Percentiles rank a stretch among this genome's conserved stretches.
phyloP scores from a whole-genome alignment of 2,329 filamentous ascomycete species.

The Cercospora citrullina region DNA sequence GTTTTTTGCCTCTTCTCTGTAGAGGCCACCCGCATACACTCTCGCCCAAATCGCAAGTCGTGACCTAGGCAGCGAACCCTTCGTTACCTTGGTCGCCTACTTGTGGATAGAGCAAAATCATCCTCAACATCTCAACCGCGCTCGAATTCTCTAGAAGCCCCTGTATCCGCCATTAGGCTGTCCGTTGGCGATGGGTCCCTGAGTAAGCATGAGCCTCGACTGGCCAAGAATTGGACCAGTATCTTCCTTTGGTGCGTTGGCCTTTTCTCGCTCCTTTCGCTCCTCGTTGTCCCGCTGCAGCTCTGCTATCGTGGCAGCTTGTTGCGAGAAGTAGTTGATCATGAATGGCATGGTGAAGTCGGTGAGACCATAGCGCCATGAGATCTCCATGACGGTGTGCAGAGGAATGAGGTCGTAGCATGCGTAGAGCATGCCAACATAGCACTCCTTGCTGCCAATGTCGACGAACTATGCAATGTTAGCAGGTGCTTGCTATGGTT shows the following conservation, averaged over 20 bases:
- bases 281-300: slow-evolving; percentile 97
- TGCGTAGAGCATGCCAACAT: slow-evolving; percentile 98
- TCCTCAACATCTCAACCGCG: neutral
- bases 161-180: slow-evolving; percentile 58
- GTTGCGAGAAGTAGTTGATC: slow-evolving; percentile 95
- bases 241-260: slow-evolving; percentile 81
- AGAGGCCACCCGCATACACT: neutral
- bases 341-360: slow-evolving; percentile 99
- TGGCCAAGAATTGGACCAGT: slow-evolving; percentile 90
- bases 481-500: slow-evolving; percentile 31
- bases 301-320: slow-evolving; percentile 77
- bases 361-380: slow-evolving; percentile 89
- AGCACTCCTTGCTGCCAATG: slow-evolving; percentile 98
- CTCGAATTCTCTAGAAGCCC: slow-evolving; percentile 10
- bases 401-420: slow-evolving; percentile 97
- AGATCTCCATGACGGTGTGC: slow-evolving; percentile 90
- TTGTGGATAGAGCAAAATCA: neutral
- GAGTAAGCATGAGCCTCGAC: slow-evolving; percentile 90
- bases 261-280: slow-evolving; percentile 70
- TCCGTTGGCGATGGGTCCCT: slow-evolving; percentile 66
- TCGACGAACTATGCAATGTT: slow-evolving; percentile 78
- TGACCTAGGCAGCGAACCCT: slow-evolving; percentile 5
- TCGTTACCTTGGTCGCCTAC: neutral
- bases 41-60: neutral
- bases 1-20: slow-evolving; percentile 7